phyloP scores from a whole-genome alignment of 345 rosid species.

The Eucalyptus marginata region DNA sequence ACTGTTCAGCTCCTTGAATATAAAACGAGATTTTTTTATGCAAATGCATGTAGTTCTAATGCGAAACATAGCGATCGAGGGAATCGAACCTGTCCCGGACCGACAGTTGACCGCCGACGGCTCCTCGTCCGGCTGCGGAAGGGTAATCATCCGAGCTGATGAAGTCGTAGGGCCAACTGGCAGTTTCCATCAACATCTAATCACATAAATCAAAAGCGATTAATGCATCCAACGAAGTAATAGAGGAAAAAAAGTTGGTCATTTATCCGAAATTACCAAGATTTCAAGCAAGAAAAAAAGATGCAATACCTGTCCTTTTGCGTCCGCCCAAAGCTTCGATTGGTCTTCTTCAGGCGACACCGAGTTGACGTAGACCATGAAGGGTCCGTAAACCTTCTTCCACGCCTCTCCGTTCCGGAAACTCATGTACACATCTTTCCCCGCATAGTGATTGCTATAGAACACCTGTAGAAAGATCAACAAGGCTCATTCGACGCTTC shows the following conservation, averaged over 20 bases:
- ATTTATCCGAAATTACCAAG: not conserved
- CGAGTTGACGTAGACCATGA: constrained; percentile 19
- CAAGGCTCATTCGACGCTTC: not conserved
- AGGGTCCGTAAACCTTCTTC: constrained; percentile 37
- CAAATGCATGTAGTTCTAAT: not conserved
- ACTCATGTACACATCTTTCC: constrained; percentile 1
- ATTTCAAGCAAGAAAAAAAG: not conserved
- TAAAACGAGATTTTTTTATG: not conserved
- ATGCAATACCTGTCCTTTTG: constrained; percentile 14
- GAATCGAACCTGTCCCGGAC: constrained; percentile 2
- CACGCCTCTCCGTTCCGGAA: constrained; percentile 17
- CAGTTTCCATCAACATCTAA: constrained; percentile 9
- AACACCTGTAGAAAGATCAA: constrained; percentile 10
- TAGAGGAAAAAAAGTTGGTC: not conserved
- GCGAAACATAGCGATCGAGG: not conserved
- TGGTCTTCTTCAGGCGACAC: not conserved
- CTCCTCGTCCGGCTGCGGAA: constrained; percentile 2
- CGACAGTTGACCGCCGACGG: constrained; percentile 4
- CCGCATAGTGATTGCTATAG: constrained; percentile 23
- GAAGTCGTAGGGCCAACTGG: constrained; percentile 25
- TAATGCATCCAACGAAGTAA: not conserved
- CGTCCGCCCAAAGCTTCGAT: constrained; percentile 20
- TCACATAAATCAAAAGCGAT: not conserved
- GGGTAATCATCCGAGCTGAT: constrained; percentile 13
- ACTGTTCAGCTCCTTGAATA: not conserved